Percentiles rank a stretch among this genome's conserved stretches.
Evolutionary conservation across 495 filamentous ascomycete genomes (phyloP).

Genomic region (Cryomyces minteri): DNA sequence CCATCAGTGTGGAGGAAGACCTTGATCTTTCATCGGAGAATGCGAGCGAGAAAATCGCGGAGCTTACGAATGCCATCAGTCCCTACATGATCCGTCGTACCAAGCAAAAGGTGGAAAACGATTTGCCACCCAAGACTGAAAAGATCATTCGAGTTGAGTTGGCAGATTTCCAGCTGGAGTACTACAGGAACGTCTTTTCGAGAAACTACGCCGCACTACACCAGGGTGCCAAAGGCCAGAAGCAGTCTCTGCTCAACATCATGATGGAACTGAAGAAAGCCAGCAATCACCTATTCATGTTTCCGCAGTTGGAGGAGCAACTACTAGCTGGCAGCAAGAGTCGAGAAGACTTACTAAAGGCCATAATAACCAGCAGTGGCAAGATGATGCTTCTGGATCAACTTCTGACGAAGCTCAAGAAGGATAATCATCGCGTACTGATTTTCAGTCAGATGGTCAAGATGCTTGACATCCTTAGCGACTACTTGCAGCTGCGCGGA

Average conservation of each 20-base stretch:
- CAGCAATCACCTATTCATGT: slow-evolving; percentile 97
- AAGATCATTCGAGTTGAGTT: slow-evolving; percentile 97
- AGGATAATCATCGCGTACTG: slow-evolving; percentile 82
- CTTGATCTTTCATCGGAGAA: slow-evolving; percentile 58
- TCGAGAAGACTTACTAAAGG: slow-evolving; percentile 75
- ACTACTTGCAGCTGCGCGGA: slow-evolving; percentile 77
- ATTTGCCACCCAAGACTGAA: slow-evolving; percentile 88
- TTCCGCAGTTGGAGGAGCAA: slow-evolving; percentile 76
- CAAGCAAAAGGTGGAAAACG: slow-evolving; percentile 91
- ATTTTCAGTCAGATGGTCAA: slow-evolving; percentile 99
- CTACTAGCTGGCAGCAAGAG: slow-evolving; percentile 57
- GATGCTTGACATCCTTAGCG: slow-evolving; percentile 88
- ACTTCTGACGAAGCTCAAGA: slow-evolving; percentile 74
- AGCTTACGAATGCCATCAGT: slow-evolving; percentile 56
- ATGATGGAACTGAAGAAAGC: slow-evolving; percentile 99
- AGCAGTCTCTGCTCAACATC: slow-evolving; percentile 91
- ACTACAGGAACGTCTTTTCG: slow-evolving; percentile 97
- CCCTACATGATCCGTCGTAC: slow-evolving; percentile 93
- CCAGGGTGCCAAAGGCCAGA: slow-evolving; percentile 68
- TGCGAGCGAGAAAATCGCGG: slow-evolving; percentile 48
- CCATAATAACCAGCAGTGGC: slow-evolving; percentile 84
- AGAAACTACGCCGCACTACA: slow-evolving; percentile 92
- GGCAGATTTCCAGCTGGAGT: slow-evolving; percentile 87
- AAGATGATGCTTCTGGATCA: slow-evolving; percentile 99
- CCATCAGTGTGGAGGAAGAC: slow-evolving; percentile 71